Base-by-base conservation (phyloP, 805 yeast genomes). In the Isabelozyma heimii region DNA sequence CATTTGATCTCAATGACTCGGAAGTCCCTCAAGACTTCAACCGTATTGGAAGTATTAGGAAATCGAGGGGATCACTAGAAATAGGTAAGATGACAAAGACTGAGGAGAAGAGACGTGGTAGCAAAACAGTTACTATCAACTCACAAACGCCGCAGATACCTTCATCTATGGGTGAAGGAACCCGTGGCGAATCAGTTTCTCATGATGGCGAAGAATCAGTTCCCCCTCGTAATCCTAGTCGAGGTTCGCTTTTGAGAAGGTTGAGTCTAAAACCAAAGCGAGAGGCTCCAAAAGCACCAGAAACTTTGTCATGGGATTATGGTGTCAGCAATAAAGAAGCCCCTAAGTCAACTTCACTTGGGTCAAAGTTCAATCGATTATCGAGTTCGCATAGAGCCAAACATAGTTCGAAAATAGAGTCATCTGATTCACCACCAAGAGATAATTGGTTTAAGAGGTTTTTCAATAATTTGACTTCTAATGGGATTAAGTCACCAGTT, bases 361-460 rank as follows among this genome's bases (percentile, higher is more conserved):
- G 24, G 24, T 20, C 24, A 20, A 20, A 20, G 6, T 20, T 20
- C 24, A 20, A 20, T 20, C 24, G 24, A 20, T 20, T 20, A 20
- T 20, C 24, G 6, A 20, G 24, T 20, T 20, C 24, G 6, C 24
- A 20, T 20, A 20, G 24, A 20, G 24, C 24, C 24, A 20, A 20
- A 20, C 24, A 20, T 20, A 20, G 24, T 20, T 20, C 24, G 6
- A 20, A 20, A 6, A 20, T 20, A 5, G 24, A 20, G 24, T 20
- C 24, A 20, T 2, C 37, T 54, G 52, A 41, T 47, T 53, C 27
- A 51, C 49, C 38, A 55, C 53, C 24, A 47, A 66, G 59, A 59
- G 54, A 52, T 24, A 66, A 64, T 46, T 73, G 79, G 79, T 73
- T 73, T 53, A 70, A 57, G 59, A 63, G 67, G 52, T 62, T 73